Base-by-base conservation (phyloP, 1,284 basidiomycete genomes). In the Pseudozyma tsukubaensis region DNA sequence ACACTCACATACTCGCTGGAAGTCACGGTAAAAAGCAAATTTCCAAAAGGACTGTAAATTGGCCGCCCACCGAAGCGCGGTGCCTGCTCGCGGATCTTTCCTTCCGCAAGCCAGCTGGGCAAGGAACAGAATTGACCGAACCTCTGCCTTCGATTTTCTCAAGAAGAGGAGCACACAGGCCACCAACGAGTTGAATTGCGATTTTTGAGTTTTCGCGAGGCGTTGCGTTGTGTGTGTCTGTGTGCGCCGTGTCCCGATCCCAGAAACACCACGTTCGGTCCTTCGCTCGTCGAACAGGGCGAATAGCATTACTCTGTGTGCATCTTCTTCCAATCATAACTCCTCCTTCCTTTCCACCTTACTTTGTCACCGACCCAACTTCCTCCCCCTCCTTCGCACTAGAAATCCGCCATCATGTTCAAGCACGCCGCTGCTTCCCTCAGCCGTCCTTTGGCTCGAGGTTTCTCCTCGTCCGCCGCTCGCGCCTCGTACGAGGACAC, bases 401-500 rank as follows among this genome's bases (percentile, higher is more conserved):
- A 24, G 24, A 6, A 29, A 45, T 42, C 21, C 16, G 18, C 2
- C 48, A 58, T 16, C 62, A 71, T 73, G 68, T 71, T 72, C 66
- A 67, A 67, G 57, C 66, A 67, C 63, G 70, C 66, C 32, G 65
- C 59, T 18, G 42, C 57, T 21, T 60, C 57, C 9, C 51, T 72
- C n/a, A 36, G 54, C 55, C 66, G 66, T 4, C 66, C 72, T 18
- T 42, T 72, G 53, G 66, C 67, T 35, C 60, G 64, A 18, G 58
- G 61, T 47, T 73, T 82, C 42, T 79, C 79, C 21, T 68, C 78
- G 12, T 66, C 72, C 24, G 71, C 78, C 18, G 42, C 74, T 5
- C 78, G 82, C 49, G 64, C 67, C 34, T 78, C 77, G 61, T 97
- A 97, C 86, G 93, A 91, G 67, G 92, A 93, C 85, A 96, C 94